Conservation (phyloP, 2,329 filamentous ascomycete species). For the Penicillium sp. region DNA sequence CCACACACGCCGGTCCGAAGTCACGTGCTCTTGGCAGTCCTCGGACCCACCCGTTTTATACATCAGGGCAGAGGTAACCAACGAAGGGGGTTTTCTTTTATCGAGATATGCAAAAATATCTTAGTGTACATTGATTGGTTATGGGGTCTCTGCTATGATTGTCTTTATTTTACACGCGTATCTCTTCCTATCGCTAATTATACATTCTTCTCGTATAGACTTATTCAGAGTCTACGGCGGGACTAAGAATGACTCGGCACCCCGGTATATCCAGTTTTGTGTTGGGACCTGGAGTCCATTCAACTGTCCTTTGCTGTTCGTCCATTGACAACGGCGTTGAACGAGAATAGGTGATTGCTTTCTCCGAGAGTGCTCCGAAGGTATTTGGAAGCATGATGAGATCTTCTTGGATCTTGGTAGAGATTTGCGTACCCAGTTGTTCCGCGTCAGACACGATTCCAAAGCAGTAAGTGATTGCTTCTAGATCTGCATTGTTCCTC, state of each 20-base stretch:
- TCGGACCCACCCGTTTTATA: constrained; percentile 5
- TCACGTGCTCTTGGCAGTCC: constrained; percentile 41
- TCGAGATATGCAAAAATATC: too few relatives aligned
- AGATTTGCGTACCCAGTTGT: not conserved
- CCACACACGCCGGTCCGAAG: constrained; percentile 38
- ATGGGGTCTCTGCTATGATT: too few relatives aligned
- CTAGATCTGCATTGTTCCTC: constrained; percentile 1
- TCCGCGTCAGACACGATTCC: constrained; percentile 38
- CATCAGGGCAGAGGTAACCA: too few relatives aligned
- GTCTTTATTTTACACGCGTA: not conserved
- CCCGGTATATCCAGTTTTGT: constrained; percentile 44
- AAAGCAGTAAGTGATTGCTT: constrained; percentile 33
- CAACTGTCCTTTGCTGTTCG: not conserved
- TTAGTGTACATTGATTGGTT: too few relatives aligned
- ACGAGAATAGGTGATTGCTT: constrained; percentile 40
- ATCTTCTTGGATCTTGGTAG: constrained; percentile 11
- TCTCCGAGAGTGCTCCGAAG: constrained; percentile 47
- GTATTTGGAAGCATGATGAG: constrained; percentile 32
- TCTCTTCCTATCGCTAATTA: not conserved
- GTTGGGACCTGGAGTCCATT: constrained; percentile 19
- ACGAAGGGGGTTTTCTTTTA: too few relatives aligned
- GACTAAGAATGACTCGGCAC: constrained; percentile 28
- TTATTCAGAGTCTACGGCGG: constrained; percentile 1
- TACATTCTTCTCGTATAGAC: not conserved
- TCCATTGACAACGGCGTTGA: constrained; percentile 7